Base-by-base conservation (phyloP, 169 alveolate species). In the Plasmodium billcollinsi region DNA sequence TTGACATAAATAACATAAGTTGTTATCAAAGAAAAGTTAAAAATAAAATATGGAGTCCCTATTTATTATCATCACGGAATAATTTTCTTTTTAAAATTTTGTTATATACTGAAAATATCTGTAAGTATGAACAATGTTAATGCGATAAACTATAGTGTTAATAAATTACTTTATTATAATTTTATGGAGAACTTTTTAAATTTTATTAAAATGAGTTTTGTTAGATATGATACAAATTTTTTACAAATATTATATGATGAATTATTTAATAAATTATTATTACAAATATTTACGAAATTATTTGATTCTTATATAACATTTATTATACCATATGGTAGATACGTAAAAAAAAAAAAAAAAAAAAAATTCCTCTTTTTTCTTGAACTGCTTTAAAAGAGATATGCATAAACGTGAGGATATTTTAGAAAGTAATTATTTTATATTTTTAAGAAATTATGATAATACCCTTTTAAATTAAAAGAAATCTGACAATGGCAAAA, bases 341-440 rank as follows among this genome's bases (percentile, higher is more conserved):
- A 49, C 33, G 1, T 9, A 11, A 12, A 43, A 43, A 9, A 43
- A 24, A 76, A 11, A 12, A 43, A 43, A 33, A 33, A 11, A 12
- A 43, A 21, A 33, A 33, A 33, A 33, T 0, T 33, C 14, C 24
- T 15, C 33, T 76, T 49, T 47, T 21, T 76, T 76, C 29, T 62
- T 65, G 20, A 54, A 76, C 66, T 76, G 52, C 6, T 24, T 76
- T 15, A 18, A 63, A 29, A 70, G 43, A 26, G 89, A 63, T 43
- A 76, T 76, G 56, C 63, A 76, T 58, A 76, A 76, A 76, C 12
- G 56, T 54, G 89, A 43, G 14, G 76, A 76, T 69, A 50, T 76
- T 76, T 58, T 76, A 29, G 62, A 59, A 6, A 76, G 70, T 50
- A 26, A 43, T 59, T 49, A 76, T 52, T 76, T 65, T 50, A 20